Base-by-base conservation (phyloP, 495 filamentous ascomycete genomes). In the Entonaema liquescens region DNA sequence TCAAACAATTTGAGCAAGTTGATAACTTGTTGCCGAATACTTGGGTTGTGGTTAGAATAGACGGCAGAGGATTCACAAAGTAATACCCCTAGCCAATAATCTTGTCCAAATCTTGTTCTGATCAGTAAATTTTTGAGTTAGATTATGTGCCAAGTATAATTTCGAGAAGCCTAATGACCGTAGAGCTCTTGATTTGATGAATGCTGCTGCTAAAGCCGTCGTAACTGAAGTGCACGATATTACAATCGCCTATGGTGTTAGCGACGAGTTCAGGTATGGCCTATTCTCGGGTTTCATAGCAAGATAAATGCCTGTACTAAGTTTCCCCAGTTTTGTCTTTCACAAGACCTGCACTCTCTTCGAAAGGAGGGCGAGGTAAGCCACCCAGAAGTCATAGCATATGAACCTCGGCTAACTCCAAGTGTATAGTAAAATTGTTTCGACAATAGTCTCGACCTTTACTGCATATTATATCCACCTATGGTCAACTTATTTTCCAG, bases 91-190 rank as follows among this genome's bases (percentile, higher is more conserved):
- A 47, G 11, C 33, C 5, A 44, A 52, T n/a, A 19, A 23, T 50
- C 2, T 28, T 9, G 26, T 35, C 3, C 25, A 3, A 12, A 29
- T 54, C 36, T 42, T 28, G 23, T 60, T 59, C 70, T 68, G 50
- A 65, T 72, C 5, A 5, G 3, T 53, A 23, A 33, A 1, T 49
- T 28, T 35, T 13, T 15, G 38, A 52, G 23, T 26, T 68, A 95
- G 90, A 74, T 89, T 98, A 65, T 91, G 91, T 42, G 83, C 85
- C 59, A 94, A 92, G 71, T 94, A 99, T 81, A 81, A 77, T 5
- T 98, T 97, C 74, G 83, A 87, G 66, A 98, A 98, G 74, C 95
- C 95, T 17, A 99, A 98, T 82, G 95, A 99, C 77, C 85, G 84
- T 56, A 87, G 90, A 50, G 95, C 95, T 28, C 82, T 98, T 2